These are phyloP conservation scores for Middelhovenomyces tepae DNA, from an alignment of 805 yeast species.

Conservation along the genomic window DNA sequence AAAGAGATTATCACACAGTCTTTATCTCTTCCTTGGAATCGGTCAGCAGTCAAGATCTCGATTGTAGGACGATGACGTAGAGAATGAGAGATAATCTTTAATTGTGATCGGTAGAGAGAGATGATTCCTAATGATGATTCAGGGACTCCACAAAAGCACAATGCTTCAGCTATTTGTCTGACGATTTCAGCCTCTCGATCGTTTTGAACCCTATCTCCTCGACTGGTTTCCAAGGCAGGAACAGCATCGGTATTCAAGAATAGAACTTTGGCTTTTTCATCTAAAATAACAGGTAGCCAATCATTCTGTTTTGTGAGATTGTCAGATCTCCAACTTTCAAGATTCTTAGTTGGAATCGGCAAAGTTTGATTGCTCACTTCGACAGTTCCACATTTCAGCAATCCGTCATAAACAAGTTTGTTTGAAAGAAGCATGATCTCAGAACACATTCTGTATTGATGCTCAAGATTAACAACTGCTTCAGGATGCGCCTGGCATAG, in stretches of 20 bases:
- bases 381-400: conserved; percentile 65
- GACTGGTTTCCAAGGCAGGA: conserved; percentile 45
- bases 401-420: conserved; percentile 63
- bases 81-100: conserved; percentile 36
- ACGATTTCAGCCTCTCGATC: conserved; percentile 61
- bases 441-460: conserved; percentile 87
- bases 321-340: conserved; percentile 10
- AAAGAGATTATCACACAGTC: conserved; percentile 83
- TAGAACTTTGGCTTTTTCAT: conserved; percentile 44
- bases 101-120: conserved; percentile 81
- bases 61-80: conserved; percentile 33
- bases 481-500: conserved; percentile 67
- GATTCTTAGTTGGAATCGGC: conserved; percentile 35
- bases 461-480: conserved; percentile 64
- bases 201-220: conserved; percentile 67
- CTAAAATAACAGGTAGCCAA: conserved; percentile 55
- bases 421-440: conserved; percentile 84
- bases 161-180: conserved; percentile 49
- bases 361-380: conserved; percentile 53
- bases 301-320: conserved; percentile 6
- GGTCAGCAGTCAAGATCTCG: conserved; percentile 88
- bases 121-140: conserved; percentile 68
- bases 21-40: conserved; percentile 93
- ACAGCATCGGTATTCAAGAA: conserved; percentile 73
- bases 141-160: conserved; percentile 51